Evolutionary conservation across 2,329 filamentous ascomycete species (phyloP).

Genomic region (Thelonectria rubi): DNA sequence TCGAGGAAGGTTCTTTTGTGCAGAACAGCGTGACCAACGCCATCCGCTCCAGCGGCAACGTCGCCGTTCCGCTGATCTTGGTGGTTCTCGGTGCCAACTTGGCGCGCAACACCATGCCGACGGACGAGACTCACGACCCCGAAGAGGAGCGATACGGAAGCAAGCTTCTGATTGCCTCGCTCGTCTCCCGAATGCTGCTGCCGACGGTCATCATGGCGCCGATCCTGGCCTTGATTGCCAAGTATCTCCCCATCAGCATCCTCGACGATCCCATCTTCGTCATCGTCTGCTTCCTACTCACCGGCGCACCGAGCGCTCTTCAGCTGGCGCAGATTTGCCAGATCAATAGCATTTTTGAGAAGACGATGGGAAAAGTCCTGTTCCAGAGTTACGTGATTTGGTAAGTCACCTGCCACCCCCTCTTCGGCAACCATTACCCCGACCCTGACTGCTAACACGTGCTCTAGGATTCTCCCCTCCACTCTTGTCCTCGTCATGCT

Average conservation of each 20-base stretch:
- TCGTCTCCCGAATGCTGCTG: constrained; percentile 90
- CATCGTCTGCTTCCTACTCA: constrained; percentile 95
- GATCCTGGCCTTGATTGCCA: constrained; percentile 84
- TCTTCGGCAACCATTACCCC: constrained; percentile 21
- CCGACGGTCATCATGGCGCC: constrained; percentile 94
- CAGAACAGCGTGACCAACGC: constrained; percentile 93
- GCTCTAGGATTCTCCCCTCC: constrained; percentile 84
- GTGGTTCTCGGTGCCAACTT: constrained; percentile 96
- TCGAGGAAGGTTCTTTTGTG: constrained; percentile 86
- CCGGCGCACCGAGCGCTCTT: constrained; percentile 89
- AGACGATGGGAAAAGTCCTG: constrained; percentile 89
- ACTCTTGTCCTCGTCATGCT: constrained; percentile 91
- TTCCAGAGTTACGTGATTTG: constrained; percentile 92
- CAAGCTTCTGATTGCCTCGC: constrained; percentile 83
- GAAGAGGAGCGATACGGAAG: constrained; percentile 76
- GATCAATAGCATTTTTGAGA: constrained; percentile 95
- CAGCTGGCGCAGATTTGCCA: constrained; percentile 98
- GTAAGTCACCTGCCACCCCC: constrained; percentile 60
- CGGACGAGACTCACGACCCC: constrained; percentile 68
- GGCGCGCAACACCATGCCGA: constrained; percentile 86
- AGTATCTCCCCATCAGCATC: constrained; percentile 91
- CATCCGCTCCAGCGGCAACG: constrained; percentile 83
- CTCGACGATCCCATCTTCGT: constrained; percentile 98
- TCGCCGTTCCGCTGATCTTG: constrained; percentile 93
- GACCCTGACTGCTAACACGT: constrained; percentile 40